Evolutionary conservation across 306 rosid species (phyloP).

Genomic region (Morella rubra): DNA sequence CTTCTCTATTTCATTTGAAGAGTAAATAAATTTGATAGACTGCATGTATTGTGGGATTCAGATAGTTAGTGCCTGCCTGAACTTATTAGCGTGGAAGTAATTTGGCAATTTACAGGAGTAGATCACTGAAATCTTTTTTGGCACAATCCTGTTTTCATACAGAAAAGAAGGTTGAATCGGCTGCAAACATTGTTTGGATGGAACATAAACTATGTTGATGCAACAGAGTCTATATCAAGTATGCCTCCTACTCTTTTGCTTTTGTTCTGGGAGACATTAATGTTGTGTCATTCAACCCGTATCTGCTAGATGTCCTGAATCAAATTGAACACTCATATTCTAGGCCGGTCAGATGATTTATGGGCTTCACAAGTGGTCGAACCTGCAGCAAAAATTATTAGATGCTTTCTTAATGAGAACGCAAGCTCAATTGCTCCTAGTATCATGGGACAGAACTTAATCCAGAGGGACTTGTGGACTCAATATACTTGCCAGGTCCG

Average conservation of each 20-base stretch:
- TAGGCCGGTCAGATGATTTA: conserved; percentile 62
- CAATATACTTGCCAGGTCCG: conserved; percentile 79
- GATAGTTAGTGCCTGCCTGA: conserved; percentile 11
- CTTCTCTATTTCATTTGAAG: not conserved
- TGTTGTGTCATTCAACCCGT: not conserved
- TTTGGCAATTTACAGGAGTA: not conserved
- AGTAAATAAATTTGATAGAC: not conserved
- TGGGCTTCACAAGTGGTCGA: conserved; percentile 69
- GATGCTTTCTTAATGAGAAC: conserved; percentile 49
- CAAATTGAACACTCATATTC: conserved; percentile 10
- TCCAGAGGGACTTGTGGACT: conserved; percentile 83
- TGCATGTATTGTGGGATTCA: conserved; percentile 11
- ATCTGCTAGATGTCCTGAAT: not conserved
- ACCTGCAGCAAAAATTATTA: conserved; percentile 51
- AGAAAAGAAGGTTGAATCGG: conserved; percentile 75
- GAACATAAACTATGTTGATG: conserved; percentile 67
- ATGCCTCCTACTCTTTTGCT: conserved; percentile 24
- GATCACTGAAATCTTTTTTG: conserved; percentile 22
- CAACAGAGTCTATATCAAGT: conserved; percentile 73
- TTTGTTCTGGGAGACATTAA: not conserved
- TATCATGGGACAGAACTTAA: conserved; percentile 35
- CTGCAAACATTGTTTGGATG: conserved; percentile 71
- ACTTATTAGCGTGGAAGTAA: conserved; percentile 8
- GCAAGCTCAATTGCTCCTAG: conserved; percentile 30
- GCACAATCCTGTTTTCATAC: conserved; percentile 24